A percentile compares a stretch with the other conserved stretches of the same genome.
phyloP scores from a whole-genome alignment of 2,329 filamentous ascomycete genomes.

The Chrysosporium queenslandicum region DNA sequence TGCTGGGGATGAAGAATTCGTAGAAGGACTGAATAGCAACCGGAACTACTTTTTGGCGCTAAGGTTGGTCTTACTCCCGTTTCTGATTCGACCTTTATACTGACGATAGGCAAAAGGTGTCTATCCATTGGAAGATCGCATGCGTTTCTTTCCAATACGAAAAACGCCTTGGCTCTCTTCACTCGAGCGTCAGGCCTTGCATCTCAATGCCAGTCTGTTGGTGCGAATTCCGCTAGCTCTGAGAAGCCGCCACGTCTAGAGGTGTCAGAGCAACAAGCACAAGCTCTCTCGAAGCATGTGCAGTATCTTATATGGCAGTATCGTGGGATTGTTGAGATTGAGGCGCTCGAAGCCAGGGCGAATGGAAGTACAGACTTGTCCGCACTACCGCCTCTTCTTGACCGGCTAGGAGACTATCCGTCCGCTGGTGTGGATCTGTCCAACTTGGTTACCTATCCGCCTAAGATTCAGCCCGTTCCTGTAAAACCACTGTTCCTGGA shows the following conservation, averaged over 20 bases:
- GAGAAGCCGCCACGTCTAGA: constrained; percentile 55
- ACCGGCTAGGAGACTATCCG: constrained; percentile 67
- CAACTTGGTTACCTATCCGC: constrained; percentile 79
- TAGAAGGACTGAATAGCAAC: constrained; percentile 67
- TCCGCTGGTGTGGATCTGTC: constrained; percentile 58
- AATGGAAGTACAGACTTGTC: constrained; percentile 34
- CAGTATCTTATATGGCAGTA: constrained; percentile 65
- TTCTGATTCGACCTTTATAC: constrained; percentile 4
- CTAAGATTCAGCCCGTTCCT: constrained; percentile 69
- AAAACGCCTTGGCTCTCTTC: constrained; percentile 77
- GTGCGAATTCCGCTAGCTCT: constrained; percentile 18
- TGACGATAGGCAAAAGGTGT: constrained; percentile 43
- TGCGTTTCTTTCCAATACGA: constrained; percentile 57
- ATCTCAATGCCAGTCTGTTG: constrained; percentile 41
- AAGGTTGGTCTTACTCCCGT: constrained; percentile 48
- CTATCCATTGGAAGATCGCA: constrained; percentile 80
- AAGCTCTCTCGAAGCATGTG: constrained; percentile 53
- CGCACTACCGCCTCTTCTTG: constrained; percentile 54
- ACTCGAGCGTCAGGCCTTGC: constrained; percentile 59
- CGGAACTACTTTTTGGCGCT: constrained; percentile 76
- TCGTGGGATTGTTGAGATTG: constrained; percentile 75
- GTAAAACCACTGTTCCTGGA: constrained; percentile 95
- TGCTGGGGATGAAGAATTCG: constrained; percentile 67
- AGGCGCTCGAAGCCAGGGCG: constrained; percentile 48
- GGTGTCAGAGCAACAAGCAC: constrained; percentile 50